Conservation (phyloP, 352 stramenopile species). For the Peronospora belbahrii region DNA sequence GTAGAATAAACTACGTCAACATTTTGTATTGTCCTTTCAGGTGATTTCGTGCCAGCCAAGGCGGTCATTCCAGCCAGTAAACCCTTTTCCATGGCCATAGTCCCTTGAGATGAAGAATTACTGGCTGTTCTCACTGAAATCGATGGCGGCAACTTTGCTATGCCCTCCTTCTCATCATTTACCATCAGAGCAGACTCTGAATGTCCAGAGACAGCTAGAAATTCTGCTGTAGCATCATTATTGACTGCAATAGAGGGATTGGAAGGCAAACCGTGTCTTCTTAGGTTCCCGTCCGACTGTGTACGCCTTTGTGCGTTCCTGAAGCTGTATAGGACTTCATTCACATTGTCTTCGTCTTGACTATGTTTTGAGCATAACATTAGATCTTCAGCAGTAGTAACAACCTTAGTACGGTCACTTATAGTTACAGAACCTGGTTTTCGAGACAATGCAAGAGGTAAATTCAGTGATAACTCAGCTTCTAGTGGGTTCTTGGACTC, state of each 20-base stretch:
- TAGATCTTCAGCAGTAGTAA: constrained; percentile 9
- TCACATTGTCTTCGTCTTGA: constrained; percentile 2
- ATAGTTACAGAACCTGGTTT: constrained; percentile 3
- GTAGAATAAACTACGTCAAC: constrained; percentile 48
- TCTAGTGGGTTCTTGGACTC: constrained; percentile 6
- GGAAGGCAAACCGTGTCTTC: not conserved
- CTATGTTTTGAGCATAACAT: not conserved
- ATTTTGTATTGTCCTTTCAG: constrained; percentile 12
- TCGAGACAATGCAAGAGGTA: not conserved
- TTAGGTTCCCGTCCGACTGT: constrained; percentile 44
- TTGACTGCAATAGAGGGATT: not conserved
- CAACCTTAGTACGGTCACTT: constrained; percentile 13
- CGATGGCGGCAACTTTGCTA: constrained; percentile 4
- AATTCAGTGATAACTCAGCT: constrained; percentile 22
- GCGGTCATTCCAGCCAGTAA: constrained; percentile 38
- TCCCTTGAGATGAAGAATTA: constrained; percentile 17
- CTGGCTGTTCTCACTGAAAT: constrained; percentile 24
- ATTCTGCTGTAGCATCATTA: constrained; percentile 3
- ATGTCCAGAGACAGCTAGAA: constrained; percentile 14
- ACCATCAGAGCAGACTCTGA: constrained; percentile 23
- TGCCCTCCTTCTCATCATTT: constrained; percentile 3
- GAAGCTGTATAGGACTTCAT: not conserved
- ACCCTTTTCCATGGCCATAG: constrained; percentile 37
- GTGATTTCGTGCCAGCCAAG: constrained; percentile 21
- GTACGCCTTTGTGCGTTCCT: constrained; percentile 37